phyloP scores from a whole-genome alignment of 208 protist genomes.

The Trypanosoma theileri region DNA sequence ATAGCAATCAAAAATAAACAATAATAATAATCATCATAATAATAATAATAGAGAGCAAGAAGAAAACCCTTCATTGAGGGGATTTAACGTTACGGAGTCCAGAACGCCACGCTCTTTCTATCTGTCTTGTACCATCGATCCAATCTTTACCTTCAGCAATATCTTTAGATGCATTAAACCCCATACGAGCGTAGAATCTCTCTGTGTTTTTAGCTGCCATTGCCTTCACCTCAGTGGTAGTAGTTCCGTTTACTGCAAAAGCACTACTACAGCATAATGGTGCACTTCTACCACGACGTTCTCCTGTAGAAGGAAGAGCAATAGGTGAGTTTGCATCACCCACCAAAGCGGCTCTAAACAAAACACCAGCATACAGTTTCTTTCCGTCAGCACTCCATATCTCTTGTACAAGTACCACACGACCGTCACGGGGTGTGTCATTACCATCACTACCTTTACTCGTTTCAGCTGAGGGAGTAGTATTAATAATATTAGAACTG shows the following conservation, averaged over 20 bases:
- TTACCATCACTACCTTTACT: background rate
- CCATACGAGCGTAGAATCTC: background rate
- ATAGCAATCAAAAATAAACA: background rate
- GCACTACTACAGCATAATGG: constrained; percentile 3
- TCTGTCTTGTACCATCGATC: constrained; percentile 1
- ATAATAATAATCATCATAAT: background rate
- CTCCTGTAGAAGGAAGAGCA: background rate
- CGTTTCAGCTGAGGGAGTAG: background rate
- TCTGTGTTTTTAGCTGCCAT: background rate
- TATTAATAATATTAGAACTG: background rate
- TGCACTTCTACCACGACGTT: background rate
- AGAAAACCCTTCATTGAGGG: background rate
- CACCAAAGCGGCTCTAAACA: constrained; percentile 8
- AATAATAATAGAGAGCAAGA: background rate
- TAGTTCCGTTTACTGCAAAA: background rate
- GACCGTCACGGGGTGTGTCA: constrained; percentile 22
- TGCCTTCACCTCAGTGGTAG: background rate
- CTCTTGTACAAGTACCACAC: constrained; percentile 46
- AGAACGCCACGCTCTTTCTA: constrained; percentile 18
- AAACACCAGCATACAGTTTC: constrained; percentile 37
- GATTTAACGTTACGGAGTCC: constrained; percentile 2
- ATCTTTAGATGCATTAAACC: constrained; percentile 7
- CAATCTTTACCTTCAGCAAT: background rate
- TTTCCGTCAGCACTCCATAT: constrained; percentile 53
- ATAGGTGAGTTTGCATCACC: constrained; percentile 14